Percentiles rank a stretch among this genome's conserved stretches.
Evolutionary conservation across 148 eudicot species (phyloP).

Genomic region (Rhododendron kiyosumense): DNA sequence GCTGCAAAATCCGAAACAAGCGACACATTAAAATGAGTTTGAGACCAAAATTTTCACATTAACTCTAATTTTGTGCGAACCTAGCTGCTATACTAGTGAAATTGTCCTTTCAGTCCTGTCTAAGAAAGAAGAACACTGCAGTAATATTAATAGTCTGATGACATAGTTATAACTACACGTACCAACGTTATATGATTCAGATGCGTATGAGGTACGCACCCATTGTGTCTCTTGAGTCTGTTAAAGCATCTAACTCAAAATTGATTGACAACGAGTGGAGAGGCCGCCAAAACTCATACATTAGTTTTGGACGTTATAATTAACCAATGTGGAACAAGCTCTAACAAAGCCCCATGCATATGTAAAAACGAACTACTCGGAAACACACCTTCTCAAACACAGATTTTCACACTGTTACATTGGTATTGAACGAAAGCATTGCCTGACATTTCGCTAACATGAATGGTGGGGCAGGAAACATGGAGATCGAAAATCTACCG

Average conservation of each 20-base stretch:
- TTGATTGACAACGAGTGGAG: too few relatives aligned
- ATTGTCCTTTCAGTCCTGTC: too few relatives aligned
- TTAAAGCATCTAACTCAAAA: background rate
- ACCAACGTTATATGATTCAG: background rate
- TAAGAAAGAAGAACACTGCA: too few relatives aligned
- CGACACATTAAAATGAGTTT: background rate
- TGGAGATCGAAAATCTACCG: conserved; percentile 15
- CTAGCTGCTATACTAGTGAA: background rate
- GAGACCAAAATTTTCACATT: background rate
- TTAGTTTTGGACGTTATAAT: too few relatives aligned
- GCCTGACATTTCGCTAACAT: background rate
- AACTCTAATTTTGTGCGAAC: background rate
- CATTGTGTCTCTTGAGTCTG: background rate
- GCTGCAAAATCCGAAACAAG: conserved; percentile 31
- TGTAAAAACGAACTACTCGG: background rate
- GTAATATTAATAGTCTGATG: too few relatives aligned
- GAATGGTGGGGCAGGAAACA: background rate
- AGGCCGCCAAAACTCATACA: background rate
- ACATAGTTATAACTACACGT: background rate
- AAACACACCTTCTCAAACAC: background rate
- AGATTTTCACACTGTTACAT: background rate
- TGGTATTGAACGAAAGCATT: background rate
- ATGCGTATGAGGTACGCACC: background rate
- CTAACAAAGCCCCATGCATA: background rate
- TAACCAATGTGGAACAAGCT: background rate